Evolutionary conservation across 805 yeast genomes (phyloP), one percentile per base, ranked within the genome.

Genomic region (Tetrapisispora taiwanensis): DNA sequence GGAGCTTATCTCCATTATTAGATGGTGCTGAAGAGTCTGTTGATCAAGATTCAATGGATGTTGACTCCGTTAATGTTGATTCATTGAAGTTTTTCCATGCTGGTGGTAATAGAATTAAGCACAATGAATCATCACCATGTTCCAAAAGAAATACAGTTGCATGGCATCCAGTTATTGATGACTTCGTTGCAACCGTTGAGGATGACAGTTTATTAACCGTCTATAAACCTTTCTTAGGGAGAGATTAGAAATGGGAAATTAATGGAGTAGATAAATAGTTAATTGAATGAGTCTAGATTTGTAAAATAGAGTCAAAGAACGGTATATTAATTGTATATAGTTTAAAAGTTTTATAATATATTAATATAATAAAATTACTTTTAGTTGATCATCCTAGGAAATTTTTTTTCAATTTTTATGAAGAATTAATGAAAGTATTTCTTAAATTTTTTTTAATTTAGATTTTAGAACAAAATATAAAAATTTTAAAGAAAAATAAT

Each of bases 61-160:
- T 42, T 26, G 45, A 42, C 31, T 24, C n/a, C 13, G 10, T 27
- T 32, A 43, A 32, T 14, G 22, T 17, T 31, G 56, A 53, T 34
- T 61, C 61, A 42, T 44, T 62, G 42, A 47, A 53, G 17, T 60
- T 57, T 36, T 51, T 53, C 28, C 65, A 59, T 37, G 54, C 60
- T 1, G 63, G 62, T n/a, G 64, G 64, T 10, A 52, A 52, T 27
- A 54, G 62, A 47, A 52, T 12, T 15, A 35, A 20, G 19, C 15
- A 19, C 4, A n/a, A 9, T 60, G 17, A 10, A 10, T 2, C 17
- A 13, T 8, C 15, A 2, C 12, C 26, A 3, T 46, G 32, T 20
- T 47, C 46, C 13, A 52, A 48, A 48, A 50, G 50, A 26, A 53
- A 53, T 28, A 53, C 57, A 7, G 63, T 56, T 7, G 52, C 60